Percentiles rank a stretch among this genome's conserved stretches.
These are phyloP conservation scores for Cyberlindnera amylophila DNA, from an alignment of 805 yeast genomes.

Conservation along the genomic window DNA sequence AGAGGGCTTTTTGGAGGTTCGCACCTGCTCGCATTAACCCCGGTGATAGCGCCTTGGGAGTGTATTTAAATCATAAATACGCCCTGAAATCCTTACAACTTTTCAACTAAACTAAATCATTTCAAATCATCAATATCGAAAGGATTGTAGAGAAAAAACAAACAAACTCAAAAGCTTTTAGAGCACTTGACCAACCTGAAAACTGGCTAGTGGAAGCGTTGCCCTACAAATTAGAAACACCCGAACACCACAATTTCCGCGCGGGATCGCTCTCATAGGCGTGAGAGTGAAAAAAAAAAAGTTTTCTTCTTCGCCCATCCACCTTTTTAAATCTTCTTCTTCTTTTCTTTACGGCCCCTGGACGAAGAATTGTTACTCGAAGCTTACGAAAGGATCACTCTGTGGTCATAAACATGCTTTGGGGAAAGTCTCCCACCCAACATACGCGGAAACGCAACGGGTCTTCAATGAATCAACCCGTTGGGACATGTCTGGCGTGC, in stretches of 20 bases:
- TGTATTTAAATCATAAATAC: too few relatives aligned
- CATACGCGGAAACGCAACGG: constrained; percentile 60
- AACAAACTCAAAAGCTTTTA: too few relatives aligned
- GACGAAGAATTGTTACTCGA: constrained; percentile 74
- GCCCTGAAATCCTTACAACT: too few relatives aligned
- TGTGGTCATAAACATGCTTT: constrained; percentile 42
- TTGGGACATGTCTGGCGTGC: constrained; percentile 7
- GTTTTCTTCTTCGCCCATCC: constrained; percentile 2
- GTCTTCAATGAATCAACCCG: constrained; percentile 21
- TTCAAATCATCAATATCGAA: too few relatives aligned
- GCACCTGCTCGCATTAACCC: not conserved
- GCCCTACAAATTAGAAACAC: too few relatives aligned
- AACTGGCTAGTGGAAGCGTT: too few relatives aligned
- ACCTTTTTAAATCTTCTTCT: constrained; percentile 1
- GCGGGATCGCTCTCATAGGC: too few relatives aligned
- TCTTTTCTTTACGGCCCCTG: constrained; percentile 47
- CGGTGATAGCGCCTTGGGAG: too few relatives aligned
- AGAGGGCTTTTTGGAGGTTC: not conserved
- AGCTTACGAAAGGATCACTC: constrained; percentile 52
- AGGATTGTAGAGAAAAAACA: too few relatives aligned
- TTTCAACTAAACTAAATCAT: too few relatives aligned
- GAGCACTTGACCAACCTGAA: too few relatives aligned
- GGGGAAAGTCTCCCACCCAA: constrained; percentile 89
- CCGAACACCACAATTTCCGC: not conserved
- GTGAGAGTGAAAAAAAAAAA: constrained; percentile 1